Percentiles rank a stretch among this genome's conserved stretches.
Conservation (phyloP, 2,329 filamentous ascomycete species). For the Pestalotiopsis fici region DNA sequence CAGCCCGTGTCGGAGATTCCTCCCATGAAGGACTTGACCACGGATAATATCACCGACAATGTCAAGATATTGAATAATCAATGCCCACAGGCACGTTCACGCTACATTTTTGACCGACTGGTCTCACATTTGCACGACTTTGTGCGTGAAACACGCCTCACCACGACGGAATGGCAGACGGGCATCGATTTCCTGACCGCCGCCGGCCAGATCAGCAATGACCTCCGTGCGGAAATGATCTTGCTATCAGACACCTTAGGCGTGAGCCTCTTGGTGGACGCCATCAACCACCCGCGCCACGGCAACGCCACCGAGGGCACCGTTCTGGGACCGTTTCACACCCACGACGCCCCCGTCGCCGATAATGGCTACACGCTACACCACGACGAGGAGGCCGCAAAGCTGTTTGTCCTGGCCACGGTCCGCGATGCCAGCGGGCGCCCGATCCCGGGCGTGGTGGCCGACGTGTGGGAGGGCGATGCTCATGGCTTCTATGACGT, state of each 20-base stretch:
- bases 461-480: constrained; percentile 87
- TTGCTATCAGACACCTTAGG: constrained; percentile 76
- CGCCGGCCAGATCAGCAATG: constrained; percentile 71
- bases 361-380: constrained; percentile 64
- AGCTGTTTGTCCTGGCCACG: constrained; percentile 72
- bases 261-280: constrained; percentile 74
- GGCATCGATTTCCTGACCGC: constrained; percentile 71
- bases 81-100: constrained; percentile 64
- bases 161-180: constrained; percentile 76
- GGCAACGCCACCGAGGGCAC: constrained; percentile 71
- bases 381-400: constrained; percentile 67
- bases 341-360: constrained; percentile 67
- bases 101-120: constrained; percentile 73
- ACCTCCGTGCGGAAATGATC: constrained; percentile 81
- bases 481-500: constrained; percentile 79
- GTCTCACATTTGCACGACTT: constrained; percentile 82
- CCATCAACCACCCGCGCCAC: constrained; percentile 81
- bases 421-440: constrained; percentile 64
- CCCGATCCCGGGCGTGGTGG: constrained; percentile 65
- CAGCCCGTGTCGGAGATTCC: not conserved
- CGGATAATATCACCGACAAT: constrained; percentile 80
- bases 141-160: constrained; percentile 74
- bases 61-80: constrained; percentile 74
- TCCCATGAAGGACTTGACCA: constrained; percentile 60
- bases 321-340: constrained; percentile 82